These are phyloP conservation scores for Cubamyces sp. DNA, from an alignment of 768 basidiomycete genomes.

Conservation along the genomic window DNA sequence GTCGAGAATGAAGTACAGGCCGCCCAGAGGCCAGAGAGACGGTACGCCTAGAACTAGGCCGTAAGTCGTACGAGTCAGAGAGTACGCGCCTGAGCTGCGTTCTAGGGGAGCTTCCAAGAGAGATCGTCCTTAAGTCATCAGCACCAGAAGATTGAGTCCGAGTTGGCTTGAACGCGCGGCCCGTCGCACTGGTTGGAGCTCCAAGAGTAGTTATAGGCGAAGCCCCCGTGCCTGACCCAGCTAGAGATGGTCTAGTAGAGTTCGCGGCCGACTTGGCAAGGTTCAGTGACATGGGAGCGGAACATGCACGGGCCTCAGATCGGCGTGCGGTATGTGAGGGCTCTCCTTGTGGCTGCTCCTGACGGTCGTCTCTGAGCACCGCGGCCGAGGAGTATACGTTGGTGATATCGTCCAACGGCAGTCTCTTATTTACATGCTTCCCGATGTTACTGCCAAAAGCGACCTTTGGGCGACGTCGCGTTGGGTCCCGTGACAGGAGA, in stretches of 20 bases:
- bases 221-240: no score
- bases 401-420: conserved; percentile 17
- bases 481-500: conserved; percentile 10
- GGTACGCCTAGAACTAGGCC: neutral
- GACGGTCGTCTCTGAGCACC: no score
- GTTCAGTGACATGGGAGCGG: no score
- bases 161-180: neutral
- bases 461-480: neutral
- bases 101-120: neutral
- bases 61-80: conserved; percentile 7
- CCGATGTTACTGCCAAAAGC: neutral
- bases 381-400: conserved; percentile 6
- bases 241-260: no score
- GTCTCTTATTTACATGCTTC: neutral
- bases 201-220: no score
- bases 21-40: neutral
- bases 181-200: no score
- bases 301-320: no score
- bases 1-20: neutral
- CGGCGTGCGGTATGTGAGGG: neutral
- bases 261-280: no score
- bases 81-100: conserved; percentile 20
- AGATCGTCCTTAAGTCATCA: neutral
- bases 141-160: neutral
- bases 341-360: neutral